Evolutionary conservation across 805 yeast species (phyloP), one percentile per base, ranked within the genome.

Genomic region (Yamadazyma sp.): DNA sequence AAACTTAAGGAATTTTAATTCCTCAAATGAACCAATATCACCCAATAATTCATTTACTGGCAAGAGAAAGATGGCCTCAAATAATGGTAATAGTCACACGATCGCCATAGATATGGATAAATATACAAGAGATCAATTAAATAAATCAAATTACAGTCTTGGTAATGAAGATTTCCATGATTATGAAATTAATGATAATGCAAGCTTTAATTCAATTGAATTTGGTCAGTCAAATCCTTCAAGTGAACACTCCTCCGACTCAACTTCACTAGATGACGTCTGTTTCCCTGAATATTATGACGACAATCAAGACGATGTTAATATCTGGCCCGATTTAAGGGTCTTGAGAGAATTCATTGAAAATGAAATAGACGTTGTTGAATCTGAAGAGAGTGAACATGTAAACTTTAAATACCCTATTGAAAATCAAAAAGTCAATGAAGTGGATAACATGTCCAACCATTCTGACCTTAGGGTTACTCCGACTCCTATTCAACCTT

Each of bases 251-350:
- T 64, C 76, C 25, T 70, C 80, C 23, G 78, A 75, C 35, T 75
- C 78, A 25, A 80, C 95, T 0, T 85, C 96, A 1, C 62, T 91
- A 39, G 89, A 83, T 53, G 98, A 91, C 59, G 98, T 91, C 17
- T 91, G 96, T 52, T 78, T 87, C 56, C 96, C 95, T 0, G 69
- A 88, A 24, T 88, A 82, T 43, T 76, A 75, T 30, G 56, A 52
- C 15, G 53, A 51, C 27, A 50, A 50, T 31, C 40, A 49, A 23
- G 47, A 40, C 11, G 41, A 43, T 17, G 36, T 40, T 4, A 13
- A 5, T 8, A 11, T 38, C 3, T 91, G 98, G 98, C 98, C 98
- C 1, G 97, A 93, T 52, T 64, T 86, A 12, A 52, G 65, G 21
- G 76, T 85, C 0, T 63, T 91, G 44, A 82, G 80, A 44, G 95